Evolutionary conservation across 495 filamentous ascomycete genomes (phyloP).

Genomic region (Aspergillus panamensis): DNA sequence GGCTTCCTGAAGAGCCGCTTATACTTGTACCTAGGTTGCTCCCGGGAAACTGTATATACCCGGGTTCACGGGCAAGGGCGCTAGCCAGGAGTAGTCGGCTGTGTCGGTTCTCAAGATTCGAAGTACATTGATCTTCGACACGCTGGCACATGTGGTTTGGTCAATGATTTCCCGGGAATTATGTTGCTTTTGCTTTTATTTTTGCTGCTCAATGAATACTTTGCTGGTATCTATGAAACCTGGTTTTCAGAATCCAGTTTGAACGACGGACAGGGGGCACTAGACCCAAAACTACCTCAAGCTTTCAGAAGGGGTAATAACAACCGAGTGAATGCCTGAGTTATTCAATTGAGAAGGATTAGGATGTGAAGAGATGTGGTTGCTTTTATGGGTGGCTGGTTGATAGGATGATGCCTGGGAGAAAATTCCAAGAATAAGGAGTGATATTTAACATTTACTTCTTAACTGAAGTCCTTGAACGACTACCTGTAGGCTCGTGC

Average conservation of each 20-base stretch:
- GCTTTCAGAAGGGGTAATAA: background rate
- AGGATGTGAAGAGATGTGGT: background rate
- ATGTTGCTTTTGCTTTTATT: slow-evolving; percentile 13
- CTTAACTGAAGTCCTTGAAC: background rate
- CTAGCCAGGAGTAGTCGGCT: background rate
- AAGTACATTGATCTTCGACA: background rate
- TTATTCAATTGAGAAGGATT: background rate
- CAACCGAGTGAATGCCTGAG: background rate
- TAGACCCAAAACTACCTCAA: background rate
- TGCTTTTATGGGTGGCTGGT: background rate
- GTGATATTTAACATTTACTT: no score
- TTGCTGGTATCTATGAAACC: background rate
- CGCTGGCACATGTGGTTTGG: slow-evolving; percentile 9
- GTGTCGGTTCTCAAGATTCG: background rate
- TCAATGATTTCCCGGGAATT: slow-evolving; percentile 12
- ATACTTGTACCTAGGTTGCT: background rate
- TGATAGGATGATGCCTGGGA: background rate
- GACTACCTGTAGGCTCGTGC: background rate
- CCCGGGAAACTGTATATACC: background rate
- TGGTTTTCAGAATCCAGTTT: background rate
- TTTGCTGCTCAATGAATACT: slow-evolving; percentile 8
- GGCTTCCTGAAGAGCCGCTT: background rate
- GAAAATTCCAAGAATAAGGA: background rate
- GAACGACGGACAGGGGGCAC: background rate
- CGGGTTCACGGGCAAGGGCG: background rate